A percentile compares a stretch with the other conserved stretches of the same genome.
Evolutionary conservation across 192 early-diverging fungal genomes (phyloP).

Genomic region (Umbelopsis sp.): DNA sequence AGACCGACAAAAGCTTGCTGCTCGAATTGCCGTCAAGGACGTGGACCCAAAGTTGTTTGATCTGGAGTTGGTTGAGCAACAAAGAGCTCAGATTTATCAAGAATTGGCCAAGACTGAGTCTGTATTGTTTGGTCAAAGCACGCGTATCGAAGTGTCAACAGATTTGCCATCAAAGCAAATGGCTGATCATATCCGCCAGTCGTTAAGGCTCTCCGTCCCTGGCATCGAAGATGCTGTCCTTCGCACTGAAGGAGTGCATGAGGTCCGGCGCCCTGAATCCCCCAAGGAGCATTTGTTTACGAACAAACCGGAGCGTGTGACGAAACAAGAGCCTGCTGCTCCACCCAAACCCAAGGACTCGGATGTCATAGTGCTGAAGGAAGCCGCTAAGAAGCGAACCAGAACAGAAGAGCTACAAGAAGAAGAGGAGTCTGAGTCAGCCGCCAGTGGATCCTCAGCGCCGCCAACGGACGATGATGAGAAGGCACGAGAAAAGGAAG

Average conservation of each 20-base stretch:
- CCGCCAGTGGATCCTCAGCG: background rate
- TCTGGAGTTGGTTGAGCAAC: constrained; percentile 1
- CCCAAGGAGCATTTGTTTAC: constrained; percentile 1
- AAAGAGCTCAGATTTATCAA: background rate
- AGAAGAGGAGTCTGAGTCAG: background rate
- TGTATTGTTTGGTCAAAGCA: constrained; percentile 9
- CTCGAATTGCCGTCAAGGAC: background rate
- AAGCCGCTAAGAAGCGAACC: background rate
- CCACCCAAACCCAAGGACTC: background rate
- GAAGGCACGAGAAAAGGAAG: constrained; percentile 12
- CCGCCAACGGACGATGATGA: constrained; percentile 10
- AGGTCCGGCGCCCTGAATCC: background rate
- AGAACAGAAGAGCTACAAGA: constrained; percentile 14
- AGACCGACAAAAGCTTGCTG: background rate
- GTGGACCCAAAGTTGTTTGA: constrained; percentile 29
- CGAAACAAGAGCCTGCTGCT: background rate
- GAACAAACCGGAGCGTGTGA: background rate
- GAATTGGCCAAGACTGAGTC: background rate
- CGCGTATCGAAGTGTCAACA: background rate
- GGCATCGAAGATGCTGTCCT: constrained; percentile 16
- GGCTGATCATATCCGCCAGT: constrained; percentile 24
- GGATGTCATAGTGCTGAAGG: constrained; percentile 2
- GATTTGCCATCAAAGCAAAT: background rate
- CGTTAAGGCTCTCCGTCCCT: background rate
- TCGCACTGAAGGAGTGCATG: constrained; percentile 12